These are phyloP conservation scores for Chalara sp. DNA, from an alignment of 2,329 filamentous ascomycete species.

Conservation along the genomic window DNA sequence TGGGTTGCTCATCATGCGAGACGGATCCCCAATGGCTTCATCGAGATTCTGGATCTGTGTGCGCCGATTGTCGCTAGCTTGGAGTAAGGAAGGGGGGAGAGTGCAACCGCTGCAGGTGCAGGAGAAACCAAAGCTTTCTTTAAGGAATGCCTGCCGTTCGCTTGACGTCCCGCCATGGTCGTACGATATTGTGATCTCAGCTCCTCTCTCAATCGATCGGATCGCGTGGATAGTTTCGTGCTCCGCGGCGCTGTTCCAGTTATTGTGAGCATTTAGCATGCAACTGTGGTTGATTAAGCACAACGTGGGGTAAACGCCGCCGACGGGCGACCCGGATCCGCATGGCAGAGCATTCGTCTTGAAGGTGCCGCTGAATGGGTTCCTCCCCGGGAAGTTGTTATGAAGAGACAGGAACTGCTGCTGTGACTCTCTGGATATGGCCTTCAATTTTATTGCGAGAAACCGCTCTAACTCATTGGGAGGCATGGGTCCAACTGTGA, in stretches of 20 bases:
- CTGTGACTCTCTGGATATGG: slow-evolving; percentile 5
- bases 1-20: slow-evolving; percentile 17
- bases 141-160: no score
- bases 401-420: slow-evolving; percentile 13
- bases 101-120: slow-evolving; percentile 25
- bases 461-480: slow-evolving; percentile 4
- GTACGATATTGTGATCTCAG: no score
- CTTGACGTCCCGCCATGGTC: no score
- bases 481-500: slow-evolving; percentile 18
- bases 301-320: slow-evolving; percentile 13
- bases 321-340: slow-evolving; percentile 4
- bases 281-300: slow-evolving; percentile 18
- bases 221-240: slow-evolving; percentile 17
- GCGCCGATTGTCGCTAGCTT: slow-evolving; percentile 25
- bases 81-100: slow-evolving; percentile 15
- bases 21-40: slow-evolving; percentile 23
- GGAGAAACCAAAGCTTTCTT: slow-evolving; percentile 28
- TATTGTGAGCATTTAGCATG: slow-evolving; percentile 16
- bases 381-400: slow-evolving; percentile 14
- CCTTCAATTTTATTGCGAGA: slow-evolving; percentile 8
- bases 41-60: slow-evolving; percentile 25
- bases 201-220: slow-evolving; percentile 10
- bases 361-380: slow-evolving; percentile 10
- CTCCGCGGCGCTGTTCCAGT: slow-evolving; percentile 9
- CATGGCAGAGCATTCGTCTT: slow-evolving; percentile 13